A percentile compares a stretch with the other conserved stretches of the same genome.
Conservation (phyloP, 805 yeast species). For the Wickerhamiella vanderwaltii region DNA sequence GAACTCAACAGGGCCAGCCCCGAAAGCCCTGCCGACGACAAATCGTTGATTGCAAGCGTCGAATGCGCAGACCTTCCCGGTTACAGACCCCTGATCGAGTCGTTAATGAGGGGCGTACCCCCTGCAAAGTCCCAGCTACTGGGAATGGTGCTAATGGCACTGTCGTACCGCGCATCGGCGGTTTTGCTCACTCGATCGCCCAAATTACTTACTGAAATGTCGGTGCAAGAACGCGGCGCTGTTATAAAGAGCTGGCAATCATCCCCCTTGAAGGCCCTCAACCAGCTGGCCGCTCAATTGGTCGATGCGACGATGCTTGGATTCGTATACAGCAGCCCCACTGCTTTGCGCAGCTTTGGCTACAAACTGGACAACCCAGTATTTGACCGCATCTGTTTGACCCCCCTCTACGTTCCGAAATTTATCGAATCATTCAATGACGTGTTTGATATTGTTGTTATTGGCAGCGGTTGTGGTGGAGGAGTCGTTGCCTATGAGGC, state of each 20-base stretch:
- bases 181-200: slow-evolving; percentile 19
- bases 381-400: not conserved
- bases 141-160: slow-evolving; percentile 15
- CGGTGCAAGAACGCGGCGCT: slow-evolving; percentile 25
- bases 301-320: slow-evolving; percentile 18
- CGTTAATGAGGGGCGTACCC: not conserved
- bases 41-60: not conserved
- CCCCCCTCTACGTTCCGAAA: slow-evolving; percentile 5
- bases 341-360: slow-evolving; percentile 9
- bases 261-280: slow-evolving; percentile 30
- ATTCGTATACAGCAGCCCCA: slow-evolving; percentile 7
- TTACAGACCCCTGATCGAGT: not conserved
- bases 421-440: slow-evolving; percentile 5
- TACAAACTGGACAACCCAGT: slow-evolving; percentile 10
- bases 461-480: slow-evolving; percentile 45
- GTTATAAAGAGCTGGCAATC: slow-evolving; percentile 32
- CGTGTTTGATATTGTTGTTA: slow-evolving; percentile 32
- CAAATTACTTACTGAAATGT: slow-evolving; percentile 21
- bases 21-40: slow-evolving; percentile 1
- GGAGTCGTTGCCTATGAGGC: slow-evolving; percentile 41
- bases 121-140: slow-evolving; percentile 12
- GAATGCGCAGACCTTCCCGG: not conserved
- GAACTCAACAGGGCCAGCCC: slow-evolving; percentile 7
- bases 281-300: slow-evolving; percentile 30
- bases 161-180: slow-evolving; percentile 21